These are phyloP conservation scores for Hippophae gyantsensis DNA, from an alignment of 306 rosid species.

Conservation along the genomic window DNA sequence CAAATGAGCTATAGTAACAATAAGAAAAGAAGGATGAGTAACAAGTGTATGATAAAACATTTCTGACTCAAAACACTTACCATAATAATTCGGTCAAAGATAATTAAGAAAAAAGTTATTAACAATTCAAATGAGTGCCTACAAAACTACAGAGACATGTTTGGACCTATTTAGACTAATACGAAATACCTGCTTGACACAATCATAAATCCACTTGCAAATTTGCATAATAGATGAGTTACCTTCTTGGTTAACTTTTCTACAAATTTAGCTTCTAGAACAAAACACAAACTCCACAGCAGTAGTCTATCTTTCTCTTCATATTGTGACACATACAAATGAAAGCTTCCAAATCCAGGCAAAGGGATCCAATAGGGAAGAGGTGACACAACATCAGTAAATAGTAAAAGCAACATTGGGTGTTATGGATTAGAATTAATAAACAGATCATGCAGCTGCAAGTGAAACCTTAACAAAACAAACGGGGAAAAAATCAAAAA, in stretches of 20 bases:
- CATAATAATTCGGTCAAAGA: no score
- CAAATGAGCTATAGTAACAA: no score
- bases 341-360: slow-evolving; percentile 66
- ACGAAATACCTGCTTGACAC: slow-evolving; percentile 75
- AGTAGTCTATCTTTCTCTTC: slow-evolving; percentile 70
- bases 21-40: no score
- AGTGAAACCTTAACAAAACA: not conserved
- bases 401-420: not conserved
- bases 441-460: not conserved
- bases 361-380: slow-evolving; percentile 78
- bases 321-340: slow-evolving; percentile 91
- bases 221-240: slow-evolving; percentile 87
- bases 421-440: not conserved
- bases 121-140: not conserved
- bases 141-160: slow-evolving; percentile 11
- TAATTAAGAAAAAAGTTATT: no score
- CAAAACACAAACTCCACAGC: slow-evolving; percentile 73
- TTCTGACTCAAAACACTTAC: no score
- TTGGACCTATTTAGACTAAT: slow-evolving; percentile 3
- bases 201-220: slow-evolving; percentile 71
- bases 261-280: slow-evolving; percentile 76
- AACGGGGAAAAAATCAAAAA: not conserved
- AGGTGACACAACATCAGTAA: slow-evolving; percentile 19
- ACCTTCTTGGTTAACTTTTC: slow-evolving; percentile 66
- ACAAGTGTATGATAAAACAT: no score